Evolutionary conservation across 768 basidiomycete genomes (phyloP), one percentile per base, ranked within the genome.

Genomic region (Omphalotus guepiniiformis): DNA sequence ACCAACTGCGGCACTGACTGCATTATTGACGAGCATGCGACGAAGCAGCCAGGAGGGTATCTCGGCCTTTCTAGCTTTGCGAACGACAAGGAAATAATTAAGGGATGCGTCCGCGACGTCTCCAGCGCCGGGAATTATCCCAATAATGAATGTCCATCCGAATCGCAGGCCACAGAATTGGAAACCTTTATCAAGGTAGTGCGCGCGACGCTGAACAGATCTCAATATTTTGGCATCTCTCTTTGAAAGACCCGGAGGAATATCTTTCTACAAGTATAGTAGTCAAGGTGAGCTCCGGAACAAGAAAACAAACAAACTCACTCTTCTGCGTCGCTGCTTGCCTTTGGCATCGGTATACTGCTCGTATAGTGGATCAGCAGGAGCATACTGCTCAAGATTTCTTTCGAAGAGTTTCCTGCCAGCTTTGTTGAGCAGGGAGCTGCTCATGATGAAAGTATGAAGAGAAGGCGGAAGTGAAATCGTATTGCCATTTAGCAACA

Each of bases 131-230:
- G 89, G 89, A 37, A 92, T 61, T 15, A 88, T 71, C 0, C 85
- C 84, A 60, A 93, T 85, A 57, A 89, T 62, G 66, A 91, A 87
- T 1, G 89, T 80, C 85, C 85, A 93, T 0, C 93, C 93, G 50
- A 95, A 92, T 11, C 81, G 79, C 44, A 94, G 60, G 8, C 93
- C 91, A 51, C 83, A 86, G 1, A 95, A 25, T 35, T 61, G 72
- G 71, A 96, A 89, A 2, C 88, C 83, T 63, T 90, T 93, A 68
- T 96, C 93, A 46, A 96, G 83, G 60, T 84, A 80, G 56, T 88
- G 88, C 1, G 91, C 92, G 5, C 91, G 74, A 27, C 75, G 73
- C 58, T 88, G 80, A 26, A 96, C 81, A 16, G 82, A 78, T 54
- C 76, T 76, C 34, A 96, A 72, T 41, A 93, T 83, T 40, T 78